Evolutionary conservation across 805 yeast genomes (phyloP), one percentile per base, ranked within the genome.

Genomic region (Hanseniaspora lindneri): DNA sequence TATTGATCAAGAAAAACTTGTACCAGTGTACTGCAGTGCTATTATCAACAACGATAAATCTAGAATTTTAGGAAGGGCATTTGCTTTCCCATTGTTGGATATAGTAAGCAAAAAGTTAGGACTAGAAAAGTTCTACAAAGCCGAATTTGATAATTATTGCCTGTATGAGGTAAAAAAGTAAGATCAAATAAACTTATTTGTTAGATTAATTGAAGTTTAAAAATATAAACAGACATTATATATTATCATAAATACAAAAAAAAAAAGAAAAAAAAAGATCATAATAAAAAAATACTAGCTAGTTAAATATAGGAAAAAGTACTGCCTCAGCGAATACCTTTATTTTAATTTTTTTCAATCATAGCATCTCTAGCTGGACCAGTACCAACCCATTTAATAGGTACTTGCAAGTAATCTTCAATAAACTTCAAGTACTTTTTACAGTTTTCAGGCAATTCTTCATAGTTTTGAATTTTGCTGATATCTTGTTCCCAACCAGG

Each of bases 341-440:
- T 11, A 24, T 5, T 13, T 19, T 29, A 40, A 4, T 24, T 24
- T 21, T 25, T 80, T 57, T 76, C 78, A 58, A 87, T 73, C 96
- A 87, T 88, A 32, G 88, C 79, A 50, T 83, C 94, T 71, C 97
- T 83, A 47, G 86, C 95, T 54, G 98, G 96, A 54, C 98, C 98
- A 51, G 95, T 92, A 63, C 98, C 98, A 53, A 92, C 92, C 96
- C 96, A 92, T 65, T 82, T 83, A 54, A 92, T 75, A 50, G 94
- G 95, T 51, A 85, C 89, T 42, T 74, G 73, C 53, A 88, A 71
- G 60, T 74, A 88, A 54, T 86, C 80, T 68, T 87, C 97, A 60
- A 92, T 89, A 65, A 67, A 92, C 56, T 75, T 72, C 66, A 92
- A 73, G 68, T 92, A 92, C 55, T 75, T 75, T 71, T 83, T 76